Percentiles rank a stretch among this genome's conserved stretches.
phyloP scores from a whole-genome alignment of 441 rosid genomes.

The Erodium texanum region DNA sequence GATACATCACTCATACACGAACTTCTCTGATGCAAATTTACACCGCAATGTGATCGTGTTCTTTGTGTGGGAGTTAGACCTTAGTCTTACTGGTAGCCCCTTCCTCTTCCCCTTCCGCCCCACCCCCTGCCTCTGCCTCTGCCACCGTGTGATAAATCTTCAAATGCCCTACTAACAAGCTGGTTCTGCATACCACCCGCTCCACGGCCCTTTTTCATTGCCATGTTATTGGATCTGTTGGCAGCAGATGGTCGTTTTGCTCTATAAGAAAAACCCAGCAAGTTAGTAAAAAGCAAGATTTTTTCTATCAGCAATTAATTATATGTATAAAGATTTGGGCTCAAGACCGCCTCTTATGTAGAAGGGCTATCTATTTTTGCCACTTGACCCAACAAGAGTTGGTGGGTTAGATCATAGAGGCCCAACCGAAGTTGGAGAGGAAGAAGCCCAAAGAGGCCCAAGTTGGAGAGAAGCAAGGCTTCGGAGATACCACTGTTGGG shows the following conservation, averaged over 20 bases:
- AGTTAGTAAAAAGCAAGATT: too few species aligned
- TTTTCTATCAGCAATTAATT: too few species aligned
- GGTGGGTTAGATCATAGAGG: too few species aligned
- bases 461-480: too few species aligned
- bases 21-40: slow-evolving; percentile 10
- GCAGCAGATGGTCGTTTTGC: slow-evolving; percentile 58
- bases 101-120: slow-evolving; percentile 64
- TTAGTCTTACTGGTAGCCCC: slow-evolving; percentile 40
- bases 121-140: slow-evolving; percentile 46
- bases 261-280: slow-evolving; percentile 42
- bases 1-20: slow-evolving; percentile 1
- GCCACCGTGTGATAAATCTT: slow-evolving; percentile 70
- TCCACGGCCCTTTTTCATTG: slow-evolving; percentile 65
- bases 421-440: too few species aligned
- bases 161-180: slow-evolving; percentile 78
- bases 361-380: too few species aligned
- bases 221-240: slow-evolving; percentile 47
- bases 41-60: too few species aligned
- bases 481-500: too few species aligned
- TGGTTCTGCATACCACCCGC: slow-evolving; percentile 61
- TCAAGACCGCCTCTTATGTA: too few species aligned
- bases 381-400: too few species aligned
- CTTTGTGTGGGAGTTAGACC: slow-evolving; percentile 5
- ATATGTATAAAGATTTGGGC: too few species aligned
- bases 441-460: too few species aligned